These are phyloP conservation scores for Phragmites australis DNA, from an alignment of 176 grass and related monocot genomes.

Conservation along the genomic window DNA sequence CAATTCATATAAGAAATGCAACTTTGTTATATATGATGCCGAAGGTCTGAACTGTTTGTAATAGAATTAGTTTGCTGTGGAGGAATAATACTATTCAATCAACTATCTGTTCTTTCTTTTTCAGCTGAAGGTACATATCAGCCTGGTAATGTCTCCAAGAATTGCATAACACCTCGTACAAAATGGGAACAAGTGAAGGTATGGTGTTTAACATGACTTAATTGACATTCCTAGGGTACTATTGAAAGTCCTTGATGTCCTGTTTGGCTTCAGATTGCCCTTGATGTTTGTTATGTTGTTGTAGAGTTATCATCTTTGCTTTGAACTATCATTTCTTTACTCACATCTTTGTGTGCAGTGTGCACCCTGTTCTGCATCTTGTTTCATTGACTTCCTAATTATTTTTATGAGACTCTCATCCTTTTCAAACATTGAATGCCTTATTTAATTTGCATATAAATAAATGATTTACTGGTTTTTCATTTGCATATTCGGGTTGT, in stretches of 20 bases:
- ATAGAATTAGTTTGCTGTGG: conserved; percentile 2
- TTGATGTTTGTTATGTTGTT: background rate
- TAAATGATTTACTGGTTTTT: background rate
- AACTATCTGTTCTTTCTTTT: conserved; percentile 7
- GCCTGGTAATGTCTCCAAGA: conserved; percentile 61
- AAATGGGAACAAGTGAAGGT: conserved; percentile 99
- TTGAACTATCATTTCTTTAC: conserved; percentile 7
- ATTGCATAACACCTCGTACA: conserved; percentile 78
- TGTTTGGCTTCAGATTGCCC: background rate
- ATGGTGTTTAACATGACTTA: conserved; percentile 23
- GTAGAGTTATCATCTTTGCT: conserved; percentile 2
- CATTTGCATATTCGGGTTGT: background rate
- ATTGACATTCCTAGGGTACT: background rate
- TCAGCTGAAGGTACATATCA: conserved; percentile 66
- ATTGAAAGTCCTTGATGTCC: background rate
- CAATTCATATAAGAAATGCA: conserved; percentile 96
- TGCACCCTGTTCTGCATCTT: background rate
- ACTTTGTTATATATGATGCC: conserved; percentile 84
- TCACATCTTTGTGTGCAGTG: conserved; percentile 24
- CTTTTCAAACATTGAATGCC: conserved; percentile 1
- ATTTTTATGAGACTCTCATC: background rate
- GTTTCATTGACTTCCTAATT: conserved; percentile 4
- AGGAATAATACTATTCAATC: conserved; percentile 12
- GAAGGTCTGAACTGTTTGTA: conserved; percentile 60
- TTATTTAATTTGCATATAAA: background rate